Conservation (phyloP, 768 basidiomycete genomes). For the Panus rudis region DNA sequence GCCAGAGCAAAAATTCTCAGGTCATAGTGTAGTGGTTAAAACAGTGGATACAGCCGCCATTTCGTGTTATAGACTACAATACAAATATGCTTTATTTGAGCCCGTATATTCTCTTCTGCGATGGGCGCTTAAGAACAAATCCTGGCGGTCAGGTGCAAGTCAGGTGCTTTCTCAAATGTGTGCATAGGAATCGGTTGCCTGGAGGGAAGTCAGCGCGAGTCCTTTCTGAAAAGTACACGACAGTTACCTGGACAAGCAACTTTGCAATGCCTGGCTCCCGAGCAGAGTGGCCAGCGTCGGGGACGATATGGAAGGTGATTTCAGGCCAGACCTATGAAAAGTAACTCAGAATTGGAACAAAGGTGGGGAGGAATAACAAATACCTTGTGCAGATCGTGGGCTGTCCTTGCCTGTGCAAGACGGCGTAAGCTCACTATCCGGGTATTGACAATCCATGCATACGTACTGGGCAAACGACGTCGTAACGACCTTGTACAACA, state of each 20-base stretch:
- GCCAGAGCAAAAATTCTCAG: too few species aligned
- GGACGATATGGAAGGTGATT: constrained; percentile 64
- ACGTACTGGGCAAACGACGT: constrained; percentile 76
- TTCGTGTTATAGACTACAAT: not conserved
- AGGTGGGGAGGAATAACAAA: not conserved
- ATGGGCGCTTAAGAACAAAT: too few species aligned
- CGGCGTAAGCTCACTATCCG: not conserved
- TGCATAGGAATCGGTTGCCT: constrained; percentile 12
- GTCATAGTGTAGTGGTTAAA: too few species aligned
- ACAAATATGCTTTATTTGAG: not conserved
- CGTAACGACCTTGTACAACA: constrained; percentile 83
- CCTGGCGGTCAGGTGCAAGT: too few species aligned
- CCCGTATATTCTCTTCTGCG: too few species aligned
- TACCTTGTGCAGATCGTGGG: constrained; percentile 71
- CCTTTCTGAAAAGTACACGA: not conserved
- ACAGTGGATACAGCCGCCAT: not conserved
- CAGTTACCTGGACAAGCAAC: constrained; percentile 59
- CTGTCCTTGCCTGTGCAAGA: constrained; percentile 57
- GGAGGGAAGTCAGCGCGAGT: not conserved
- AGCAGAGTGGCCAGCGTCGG: constrained; percentile 84
- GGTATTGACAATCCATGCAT: not conserved
- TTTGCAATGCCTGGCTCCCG: constrained; percentile 66
- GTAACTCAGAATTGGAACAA: not conserved
- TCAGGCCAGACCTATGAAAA: constrained; percentile 62
- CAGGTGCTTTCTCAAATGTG: too few species aligned